Conservation (phyloP, 1,284 basidiomycete species). For the Trametes hirsuta region DNA sequence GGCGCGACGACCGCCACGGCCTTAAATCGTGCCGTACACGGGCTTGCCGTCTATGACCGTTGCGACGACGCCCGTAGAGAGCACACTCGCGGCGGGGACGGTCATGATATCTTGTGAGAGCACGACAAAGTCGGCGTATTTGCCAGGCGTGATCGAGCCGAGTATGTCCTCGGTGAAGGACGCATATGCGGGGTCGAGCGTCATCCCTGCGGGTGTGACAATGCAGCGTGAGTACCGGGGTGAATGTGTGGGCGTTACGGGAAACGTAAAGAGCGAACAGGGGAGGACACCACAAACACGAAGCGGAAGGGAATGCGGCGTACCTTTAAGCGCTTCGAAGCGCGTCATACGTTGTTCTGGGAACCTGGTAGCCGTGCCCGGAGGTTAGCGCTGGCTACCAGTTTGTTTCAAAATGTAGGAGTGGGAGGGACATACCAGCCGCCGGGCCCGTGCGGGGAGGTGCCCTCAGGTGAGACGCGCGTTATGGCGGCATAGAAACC, state of each 20-base stretch:
- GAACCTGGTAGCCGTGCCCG: conserved; percentile 55
- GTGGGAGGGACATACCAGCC: conserved; percentile 67
- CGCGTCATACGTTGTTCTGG: conserved; percentile 79
- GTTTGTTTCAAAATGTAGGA: background rate
- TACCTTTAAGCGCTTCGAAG: conserved; percentile 68
- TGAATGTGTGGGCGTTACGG: too few species aligned
- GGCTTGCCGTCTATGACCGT: conserved; percentile 81
- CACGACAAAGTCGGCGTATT: conserved; percentile 83
- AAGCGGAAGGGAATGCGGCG: background rate
- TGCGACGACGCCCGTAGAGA: conserved; percentile 71
- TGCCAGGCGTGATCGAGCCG: conserved; percentile 77
- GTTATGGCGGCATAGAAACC: conserved; percentile 89
- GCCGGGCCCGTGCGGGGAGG: conserved; percentile 78
- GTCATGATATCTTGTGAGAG: conserved; percentile 84
- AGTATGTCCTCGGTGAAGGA: conserved; percentile 78
- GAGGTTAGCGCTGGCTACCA: background rate
- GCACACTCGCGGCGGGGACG: conserved; percentile 60
- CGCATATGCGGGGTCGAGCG: conserved; percentile 83
- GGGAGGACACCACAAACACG: background rate
- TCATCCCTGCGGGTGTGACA: conserved; percentile 47
- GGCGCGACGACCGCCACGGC: background rate
- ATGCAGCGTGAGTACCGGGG: too few species aligned
- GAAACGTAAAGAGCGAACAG: background rate
- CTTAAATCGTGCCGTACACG: conserved; percentile 58
- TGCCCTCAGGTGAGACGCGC: conserved; percentile 70